Evolutionary conservation across 2,329 filamentous ascomycete species (phyloP), one percentile per base, ranked within the genome.

Genomic region (Hirsutella thompsonii): DNA sequence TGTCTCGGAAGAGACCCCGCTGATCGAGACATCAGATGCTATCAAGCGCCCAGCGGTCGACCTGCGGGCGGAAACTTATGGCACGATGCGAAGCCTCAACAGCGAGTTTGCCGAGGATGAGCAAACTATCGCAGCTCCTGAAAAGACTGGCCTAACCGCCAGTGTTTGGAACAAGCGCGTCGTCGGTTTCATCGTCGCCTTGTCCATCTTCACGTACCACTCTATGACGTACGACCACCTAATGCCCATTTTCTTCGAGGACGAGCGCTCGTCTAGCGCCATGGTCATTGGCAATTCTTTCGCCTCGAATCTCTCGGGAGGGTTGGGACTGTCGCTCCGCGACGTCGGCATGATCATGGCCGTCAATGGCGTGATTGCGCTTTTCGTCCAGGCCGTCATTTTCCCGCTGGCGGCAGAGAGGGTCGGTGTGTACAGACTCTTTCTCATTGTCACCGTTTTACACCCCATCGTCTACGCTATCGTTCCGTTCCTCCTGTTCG

Each of bases 201-300:
- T 95, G 37, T 85, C 83, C 36, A 85, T 95, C 47, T 94, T 94
- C 64, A 92, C 87, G 4, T 94, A 94, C 57, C 89, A 95, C 62
- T 87, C 83, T 30, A 95, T 95, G 88, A 88, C 83, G 0, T 95
- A 86, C 61, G 90, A 95, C 55, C 85, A 94, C 56, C 72, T 95
- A 1, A 70, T 94, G 41, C 89, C 89, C 8, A 94, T 95, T 44
- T 95, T 94, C 62, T 77, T 94, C 39, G 88, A 95, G 58, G 88
- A 94, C 52, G 71, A 79, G 33, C 72, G 74, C 23, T 64, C 61
- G 46, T 56, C 61, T 9, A 29, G 20, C 20, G 55, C 65, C 36
- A 59, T 64, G 5, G 47, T 61, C 20, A 45, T 58, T 34, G 50
- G 49, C n/a, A 33, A 49, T 37, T 45, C 49, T 39, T 43, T 52